A percentile compares a stretch with the other conserved stretches of the same genome.
Evolutionary conservation across 352 stramenopile genomes (phyloP).

Genomic region (Phytophthora melonis): DNA sequence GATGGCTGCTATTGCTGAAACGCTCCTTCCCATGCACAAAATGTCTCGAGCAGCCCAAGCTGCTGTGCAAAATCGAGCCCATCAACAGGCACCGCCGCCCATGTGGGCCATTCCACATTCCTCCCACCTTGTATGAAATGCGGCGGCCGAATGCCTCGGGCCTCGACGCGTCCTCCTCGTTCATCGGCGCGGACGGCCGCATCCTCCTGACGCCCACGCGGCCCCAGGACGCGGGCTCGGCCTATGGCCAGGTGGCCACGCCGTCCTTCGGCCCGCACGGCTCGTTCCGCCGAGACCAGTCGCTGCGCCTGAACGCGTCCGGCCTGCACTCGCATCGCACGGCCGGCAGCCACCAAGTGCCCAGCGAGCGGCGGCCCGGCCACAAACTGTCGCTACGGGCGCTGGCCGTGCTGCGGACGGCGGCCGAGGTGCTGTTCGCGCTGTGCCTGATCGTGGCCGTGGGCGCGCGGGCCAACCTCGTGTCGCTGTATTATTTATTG

Average conservation of each 20-base stretch:
- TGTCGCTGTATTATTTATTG: constrained; percentile 78
- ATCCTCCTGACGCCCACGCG: constrained; percentile 50
- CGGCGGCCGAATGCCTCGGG: constrained; percentile 23
- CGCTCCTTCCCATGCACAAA: neutral
- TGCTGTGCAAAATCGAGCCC: neutral
- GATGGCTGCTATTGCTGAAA: neutral
- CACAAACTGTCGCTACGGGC: constrained; percentile 35
- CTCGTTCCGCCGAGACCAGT: constrained; percentile 22
- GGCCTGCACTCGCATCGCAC: constrained; percentile 17
- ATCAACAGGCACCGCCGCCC: neutral
- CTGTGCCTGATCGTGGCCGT: constrained; percentile 64
- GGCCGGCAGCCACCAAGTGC: neutral
- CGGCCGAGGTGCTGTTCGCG: constrained; percentile 52
- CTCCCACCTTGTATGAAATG: constrained; percentile 14
- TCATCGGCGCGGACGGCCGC: constrained; percentile 45
- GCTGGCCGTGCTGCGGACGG: constrained; percentile 29
- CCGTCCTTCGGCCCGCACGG: constrained; percentile 22
- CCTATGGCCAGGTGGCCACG: constrained; percentile 53
- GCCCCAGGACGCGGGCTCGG: constrained; percentile 18
- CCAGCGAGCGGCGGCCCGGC: constrained; percentile 3
- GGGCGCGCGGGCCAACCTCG: constrained; percentile 56
- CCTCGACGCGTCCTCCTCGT: constrained; percentile 11
- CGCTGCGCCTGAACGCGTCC: constrained; percentile 25
- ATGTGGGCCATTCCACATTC: neutral
- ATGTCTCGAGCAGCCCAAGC: neutral